Percentiles rank a stretch among this genome's conserved stretches.
Evolutionary conservation across 148 eudicot genomes (phyloP).

Genomic region (Silene latifolia): DNA sequence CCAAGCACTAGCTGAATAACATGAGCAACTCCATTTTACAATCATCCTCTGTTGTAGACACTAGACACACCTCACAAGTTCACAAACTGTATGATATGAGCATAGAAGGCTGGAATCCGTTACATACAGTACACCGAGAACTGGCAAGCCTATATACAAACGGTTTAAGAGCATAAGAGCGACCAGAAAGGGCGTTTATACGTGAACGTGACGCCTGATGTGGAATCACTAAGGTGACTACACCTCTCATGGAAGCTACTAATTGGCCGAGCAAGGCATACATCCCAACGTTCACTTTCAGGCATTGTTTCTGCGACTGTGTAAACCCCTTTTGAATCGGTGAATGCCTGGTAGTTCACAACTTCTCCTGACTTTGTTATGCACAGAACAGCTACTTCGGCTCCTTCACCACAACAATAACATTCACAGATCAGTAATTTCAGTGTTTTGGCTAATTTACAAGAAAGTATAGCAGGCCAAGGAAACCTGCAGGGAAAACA

Average conservation of each 20-base stretch:
- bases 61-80: too few relatives aligned
- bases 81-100: neutral
- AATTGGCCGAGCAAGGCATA: conserved; percentile 89
- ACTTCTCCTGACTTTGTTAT: conserved; percentile 97
- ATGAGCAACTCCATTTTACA: too few relatives aligned
- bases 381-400: conserved; percentile 99
- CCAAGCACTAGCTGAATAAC: too few relatives aligned
- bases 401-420: conserved; percentile 51
- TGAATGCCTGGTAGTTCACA: conserved; percentile 90
- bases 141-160: conserved; percentile 63
- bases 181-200: conserved; percentile 74
- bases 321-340: conserved; percentile 80
- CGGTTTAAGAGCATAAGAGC: conserved; percentile 65
- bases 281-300: conserved; percentile 91
- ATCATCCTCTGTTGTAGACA: too few relatives aligned
- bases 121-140: conserved; percentile 54
- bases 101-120: neutral
- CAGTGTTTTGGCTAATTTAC: neutral
- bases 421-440: neutral
- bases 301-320: conserved; percentile 97
- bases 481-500: too few relatives aligned
- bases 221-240: conserved; percentile 51
- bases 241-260: conserved; percentile 93
- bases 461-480: neutral
- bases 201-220: conserved; percentile 72